Percentiles rank a stretch among this genome's conserved stretches.
These are phyloP conservation scores for Fusarium anguioides DNA, from an alignment of 2,329 filamentous ascomycete species.

Conservation along the genomic window DNA sequence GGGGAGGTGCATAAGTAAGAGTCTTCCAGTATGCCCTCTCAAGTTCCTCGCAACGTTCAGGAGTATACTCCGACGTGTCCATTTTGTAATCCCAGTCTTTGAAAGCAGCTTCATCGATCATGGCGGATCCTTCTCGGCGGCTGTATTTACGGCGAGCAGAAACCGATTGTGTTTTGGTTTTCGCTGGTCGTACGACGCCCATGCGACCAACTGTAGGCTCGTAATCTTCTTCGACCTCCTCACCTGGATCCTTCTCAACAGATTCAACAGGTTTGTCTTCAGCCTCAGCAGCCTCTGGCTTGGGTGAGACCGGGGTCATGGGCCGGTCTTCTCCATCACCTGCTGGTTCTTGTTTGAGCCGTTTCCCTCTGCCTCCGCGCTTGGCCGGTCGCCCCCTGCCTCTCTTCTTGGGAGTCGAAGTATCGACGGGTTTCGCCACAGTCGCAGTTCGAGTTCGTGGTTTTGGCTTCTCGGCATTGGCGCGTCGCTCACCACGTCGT, in stretches of 20 bases:
- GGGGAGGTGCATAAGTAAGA: constrained; percentile 90
- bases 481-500: constrained; percentile 82
- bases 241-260: constrained; percentile 60
- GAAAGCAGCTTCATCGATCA: constrained; percentile 90
- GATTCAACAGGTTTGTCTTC: constrained; percentile 57
- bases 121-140: constrained; percentile 78
- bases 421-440: constrained; percentile 47
- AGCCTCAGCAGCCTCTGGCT: constrained; percentile 50
- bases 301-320: constrained; percentile 69
- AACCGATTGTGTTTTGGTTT: constrained; percentile 76
- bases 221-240: constrained; percentile 59
- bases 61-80: constrained; percentile 87
- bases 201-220: constrained; percentile 56
- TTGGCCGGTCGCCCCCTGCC: constrained; percentile 55
- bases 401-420: constrained; percentile 53
- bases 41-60: constrained; percentile 92
- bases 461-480: constrained; percentile 66
- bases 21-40: constrained; percentile 98
- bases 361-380: constrained; percentile 49
- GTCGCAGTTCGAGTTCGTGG: constrained; percentile 53
- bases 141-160: constrained; percentile 90
- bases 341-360: constrained; percentile 52
- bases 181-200: constrained; percentile 62
- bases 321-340: constrained; percentile 63
- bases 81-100: constrained; percentile 91